Evolutionary conservation across 108 stramenopile species (phyloP), one percentile per base, ranked within the genome.

Genomic region (Cylindrotheca fusiformis): DNA sequence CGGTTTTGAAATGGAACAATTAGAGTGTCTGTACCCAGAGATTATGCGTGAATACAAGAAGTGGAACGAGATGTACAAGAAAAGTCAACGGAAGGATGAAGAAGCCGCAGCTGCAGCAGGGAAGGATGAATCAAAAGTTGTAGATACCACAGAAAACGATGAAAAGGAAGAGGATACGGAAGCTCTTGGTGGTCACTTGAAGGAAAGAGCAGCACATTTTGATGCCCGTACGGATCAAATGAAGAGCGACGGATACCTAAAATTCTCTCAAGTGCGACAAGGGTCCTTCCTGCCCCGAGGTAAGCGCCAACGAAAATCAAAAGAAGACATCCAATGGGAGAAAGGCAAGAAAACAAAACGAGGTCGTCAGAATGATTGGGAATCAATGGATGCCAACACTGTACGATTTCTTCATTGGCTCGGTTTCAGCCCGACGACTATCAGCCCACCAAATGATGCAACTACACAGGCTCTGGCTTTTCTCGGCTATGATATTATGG

Each of bases 351-450:
- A 57, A 19, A 46, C 31, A 49, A 64, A 53, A 52, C 69, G 60
- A 51, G 83, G 87, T 5, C 52, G 78, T n/a, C 25, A 57, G 10
- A 72, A 80, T 10, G 58, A 61, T 17, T 91, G 90, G 90, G 46
- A 78, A 21, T 65, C 68, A 54, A 67, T 87, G 61, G 46, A 72
- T 50, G 79, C 76, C 6, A 54, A 51, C 17, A 66, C 65, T 25
- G 84, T 89, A 0, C 69, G 77, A 6, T 93, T 93, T 59, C 75
- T 89, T 63, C 88, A 89, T 67, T 93, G 91, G 91, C 21, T 93
- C 29, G 88, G 91, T 4, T 87, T 89, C 63, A 80, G 85, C 23
- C 84, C 77, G 1, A 56, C 60, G 0, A 55, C 41, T 36, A 17
- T 89, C 14, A 70, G 77, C 1, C 87, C 87, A 31, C 91, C 91